Conservation (phyloP, 179 eudicot species). For the Beta corolliflora region DNA sequence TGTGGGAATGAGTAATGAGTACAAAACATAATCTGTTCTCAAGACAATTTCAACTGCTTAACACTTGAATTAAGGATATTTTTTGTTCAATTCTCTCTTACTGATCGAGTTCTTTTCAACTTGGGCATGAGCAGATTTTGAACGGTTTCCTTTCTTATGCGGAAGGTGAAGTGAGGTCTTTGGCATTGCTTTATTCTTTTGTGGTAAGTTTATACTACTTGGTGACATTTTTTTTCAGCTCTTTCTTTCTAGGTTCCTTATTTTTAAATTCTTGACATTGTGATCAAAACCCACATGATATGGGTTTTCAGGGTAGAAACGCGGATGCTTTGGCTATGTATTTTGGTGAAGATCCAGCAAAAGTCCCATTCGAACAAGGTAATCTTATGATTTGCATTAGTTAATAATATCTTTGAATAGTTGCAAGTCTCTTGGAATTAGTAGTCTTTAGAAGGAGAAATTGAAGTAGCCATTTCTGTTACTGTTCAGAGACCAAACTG, state of each 20-base stretch:
- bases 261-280: not conserved
- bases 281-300: not conserved
- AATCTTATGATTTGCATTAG: slow-evolving; percentile 7
- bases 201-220: slow-evolving; percentile 56
- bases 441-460: too few relatives aligned
- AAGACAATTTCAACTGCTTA: not conserved
- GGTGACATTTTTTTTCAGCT: too few relatives aligned
- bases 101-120: slow-evolving; percentile 16
- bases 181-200: slow-evolving; percentile 73
- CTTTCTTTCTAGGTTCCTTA: too few relatives aligned
- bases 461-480: not conserved
- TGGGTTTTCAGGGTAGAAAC: slow-evolving; percentile 63
- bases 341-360: slow-evolving; percentile 97
- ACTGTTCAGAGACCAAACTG: not conserved
- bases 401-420: not conserved
- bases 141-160: slow-evolving; percentile 75
- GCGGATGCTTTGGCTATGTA: slow-evolving; percentile 90
- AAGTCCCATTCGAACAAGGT: slow-evolving; percentile 97
- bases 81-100: not conserved
- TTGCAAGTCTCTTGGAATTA: not conserved
- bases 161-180: slow-evolving; percentile 83
- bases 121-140: slow-evolving; percentile 45
- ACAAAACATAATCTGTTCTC: not conserved
- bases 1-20: too few relatives aligned
- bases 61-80: not conserved